Conservation (phyloP, 2,329 filamentous ascomycete species). For the Hymenoscyphus albidus region DNA sequence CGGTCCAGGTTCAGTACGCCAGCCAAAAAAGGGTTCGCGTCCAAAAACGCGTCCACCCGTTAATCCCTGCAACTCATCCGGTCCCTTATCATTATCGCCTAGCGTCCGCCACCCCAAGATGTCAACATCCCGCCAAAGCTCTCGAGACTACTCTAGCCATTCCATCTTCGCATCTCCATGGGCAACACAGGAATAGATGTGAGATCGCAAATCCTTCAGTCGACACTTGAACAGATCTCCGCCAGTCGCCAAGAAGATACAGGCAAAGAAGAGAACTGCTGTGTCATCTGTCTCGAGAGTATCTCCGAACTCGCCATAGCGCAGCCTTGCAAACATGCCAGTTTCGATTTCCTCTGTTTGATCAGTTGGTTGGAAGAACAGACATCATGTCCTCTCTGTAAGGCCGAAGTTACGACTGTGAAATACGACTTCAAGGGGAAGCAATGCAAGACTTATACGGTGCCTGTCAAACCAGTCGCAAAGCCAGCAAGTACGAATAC, state of each 20-base stretch:
- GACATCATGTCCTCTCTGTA: conserved; percentile 76
- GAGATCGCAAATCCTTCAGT: conserved; percentile 42
- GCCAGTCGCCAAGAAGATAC: conserved; percentile 27
- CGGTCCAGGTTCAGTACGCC: neutral
- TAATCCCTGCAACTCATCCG: neutral
- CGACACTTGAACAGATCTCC: conserved; percentile 42
- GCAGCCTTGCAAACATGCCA: conserved; percentile 71
- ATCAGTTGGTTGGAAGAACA: conserved; percentile 74
- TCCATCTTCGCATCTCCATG: conserved; percentile 22
- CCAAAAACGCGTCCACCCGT: neutral
- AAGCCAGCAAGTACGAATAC: conserved; percentile 11
- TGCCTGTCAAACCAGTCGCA: conserved; percentile 37
- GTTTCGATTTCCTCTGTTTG: conserved; percentile 84
- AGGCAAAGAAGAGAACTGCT: conserved; percentile 47
- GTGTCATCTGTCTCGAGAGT: conserved; percentile 81
- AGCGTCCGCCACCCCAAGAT: neutral
- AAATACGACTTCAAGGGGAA: conserved; percentile 58
- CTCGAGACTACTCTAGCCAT: neutral
- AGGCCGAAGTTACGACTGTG: conserved; percentile 52
- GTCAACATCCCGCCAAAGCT: neutral
- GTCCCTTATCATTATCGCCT: conserved; percentile 9
- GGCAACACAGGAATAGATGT: conserved; percentile 39
- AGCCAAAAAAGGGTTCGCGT: conserved; percentile 5
- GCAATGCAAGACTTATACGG: conserved; percentile 54
- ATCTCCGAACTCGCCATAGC: conserved; percentile 70